Percentiles rank a stretch among this genome's conserved stretches.
Conservation (phyloP, 164 flowering plant species). For the Magnolia sinica region DNA sequence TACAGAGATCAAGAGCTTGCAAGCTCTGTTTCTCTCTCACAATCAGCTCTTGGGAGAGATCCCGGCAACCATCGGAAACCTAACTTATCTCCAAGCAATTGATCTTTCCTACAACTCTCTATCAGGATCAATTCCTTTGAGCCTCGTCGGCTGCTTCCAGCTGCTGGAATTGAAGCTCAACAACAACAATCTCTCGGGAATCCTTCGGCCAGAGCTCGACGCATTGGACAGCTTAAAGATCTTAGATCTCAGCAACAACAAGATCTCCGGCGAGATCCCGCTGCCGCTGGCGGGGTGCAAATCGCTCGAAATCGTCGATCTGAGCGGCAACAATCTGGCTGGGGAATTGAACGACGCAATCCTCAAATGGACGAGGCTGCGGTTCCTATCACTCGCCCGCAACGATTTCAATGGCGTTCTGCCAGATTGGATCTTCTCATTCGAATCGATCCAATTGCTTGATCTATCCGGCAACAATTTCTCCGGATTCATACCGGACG, state of each 20-base stretch:
- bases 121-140: slow-evolving; percentile 76
- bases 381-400: slow-evolving; percentile 63
- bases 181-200: slow-evolving; percentile 78
- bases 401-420: slow-evolving; percentile 69
- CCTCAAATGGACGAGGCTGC: slow-evolving; percentile 76
- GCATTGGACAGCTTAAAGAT: slow-evolving; percentile 82
- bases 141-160: slow-evolving; percentile 91
- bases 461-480: slow-evolving; percentile 76
- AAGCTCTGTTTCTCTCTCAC: slow-evolving; percentile 76
- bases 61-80: slow-evolving; percentile 79
- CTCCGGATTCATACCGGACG: slow-evolving; percentile 72
- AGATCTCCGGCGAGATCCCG: slow-evolving; percentile 82
- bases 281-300: slow-evolving; percentile 89
- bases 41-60: slow-evolving; percentile 74
- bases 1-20: slow-evolving; percentile 78
- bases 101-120: slow-evolving; percentile 75
- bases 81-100: slow-evolving; percentile 85
- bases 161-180: slow-evolving; percentile 67
- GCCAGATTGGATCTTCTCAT: slow-evolving; percentile 77
- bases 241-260: slow-evolving; percentile 72
- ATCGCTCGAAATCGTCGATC: slow-evolving; percentile 83
- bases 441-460: slow-evolving; percentile 48
- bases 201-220: slow-evolving; percentile 85
- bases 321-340: slow-evolving; percentile 74
- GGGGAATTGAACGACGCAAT: slow-evolving; percentile 77